Evolutionary conservation across 495 filamentous ascomycete species (phyloP), one percentile per base, ranked within the genome.

Genomic region (Penicillium mononematosum): DNA sequence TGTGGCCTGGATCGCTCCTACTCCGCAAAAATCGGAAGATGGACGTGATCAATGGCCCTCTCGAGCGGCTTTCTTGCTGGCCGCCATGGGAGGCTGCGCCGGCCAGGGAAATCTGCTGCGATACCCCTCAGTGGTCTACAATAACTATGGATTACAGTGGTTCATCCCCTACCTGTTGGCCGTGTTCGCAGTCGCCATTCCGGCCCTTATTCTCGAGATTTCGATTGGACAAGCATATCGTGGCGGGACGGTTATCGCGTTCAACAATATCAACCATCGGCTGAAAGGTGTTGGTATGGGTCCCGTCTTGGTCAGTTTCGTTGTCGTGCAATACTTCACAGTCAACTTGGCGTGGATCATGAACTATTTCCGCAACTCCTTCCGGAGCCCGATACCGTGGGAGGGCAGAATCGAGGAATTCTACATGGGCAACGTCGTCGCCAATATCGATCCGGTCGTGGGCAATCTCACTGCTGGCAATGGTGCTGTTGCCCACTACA

Each of bases 181-280:
- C 2, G 49, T 70, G 8, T 72, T 81, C 49, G 50, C 70, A 38
- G 69, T 78, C 55, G 78, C 77, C 27, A 71, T 80, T 39, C 74
- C 75, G 10, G 75, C 75, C 38, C 69, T 81, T 38, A 69, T 79
- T 50, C 76, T 70, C 56, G 73, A 76, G 45, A 69, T 76, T 43
- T 50, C 70, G 4, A 70, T 75, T 55, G 74, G 74, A 10, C 68
- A 74, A 51, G 74, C 72, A 1, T 75, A 76, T 55, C 71, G 73
- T 12, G 73, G 73, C 19, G 74, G 72, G 17, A 63, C 63, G 3
- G 66, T 72, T 48, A 70, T 74, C 31, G 68, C 74, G 8, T 75
- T 66, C 63, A 71, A 76, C 59, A 74, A 71, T 32, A 58, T 75
- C 44, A 69, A 72, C 45, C 49, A 56, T 29, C 66, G 71, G 3